Evolutionary conservation across 768 basidiomycete species (phyloP).

Genomic region (Holtermannia corniformis): DNA sequence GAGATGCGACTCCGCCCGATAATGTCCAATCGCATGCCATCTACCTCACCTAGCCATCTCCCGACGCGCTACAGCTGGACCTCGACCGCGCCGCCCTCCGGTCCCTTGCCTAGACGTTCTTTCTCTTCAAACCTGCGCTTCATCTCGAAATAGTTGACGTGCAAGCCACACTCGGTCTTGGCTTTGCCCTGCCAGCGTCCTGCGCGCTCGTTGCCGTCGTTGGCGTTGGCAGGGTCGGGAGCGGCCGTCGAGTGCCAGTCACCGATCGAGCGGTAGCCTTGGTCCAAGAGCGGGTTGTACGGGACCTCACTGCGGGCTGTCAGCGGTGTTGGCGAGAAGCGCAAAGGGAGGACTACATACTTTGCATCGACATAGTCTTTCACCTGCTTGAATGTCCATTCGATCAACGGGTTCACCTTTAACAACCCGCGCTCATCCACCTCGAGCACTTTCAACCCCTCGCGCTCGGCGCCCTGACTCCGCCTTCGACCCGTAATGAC

Average conservation of each 20-base stretch:
- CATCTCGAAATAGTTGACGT: slow-evolving; percentile 73
- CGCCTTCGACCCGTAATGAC: slow-evolving; percentile 93
- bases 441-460: slow-evolving; percentile 72
- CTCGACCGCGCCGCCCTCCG: background rate
- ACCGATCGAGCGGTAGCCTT: slow-evolving; percentile 91
- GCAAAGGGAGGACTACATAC: slow-evolving; percentile 25
- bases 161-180: slow-evolving; percentile 94
- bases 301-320: slow-evolving; percentile 55
- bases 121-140: slow-evolving; percentile 39
- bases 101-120: background rate
- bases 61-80: background rate
- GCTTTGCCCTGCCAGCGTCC: slow-evolving; percentile 80
- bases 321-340: background rate
- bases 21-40: background rate
- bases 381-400: slow-evolving; percentile 76
- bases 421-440: slow-evolving; percentile 79
- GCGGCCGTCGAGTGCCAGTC: slow-evolving; percentile 90
- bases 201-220: slow-evolving; percentile 67
- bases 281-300: slow-evolving; percentile 71
- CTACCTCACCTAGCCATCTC: background rate
- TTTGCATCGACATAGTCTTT: slow-evolving; percentile 75
- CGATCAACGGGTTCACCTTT: slow-evolving; percentile 87
- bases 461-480: slow-evolving; percentile 86
- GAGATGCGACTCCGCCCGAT: background rate
- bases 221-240: slow-evolving; percentile 40